Conservation (phyloP, 2,329 filamentous ascomycete species). For the Colletotrichum camelliae region DNA sequence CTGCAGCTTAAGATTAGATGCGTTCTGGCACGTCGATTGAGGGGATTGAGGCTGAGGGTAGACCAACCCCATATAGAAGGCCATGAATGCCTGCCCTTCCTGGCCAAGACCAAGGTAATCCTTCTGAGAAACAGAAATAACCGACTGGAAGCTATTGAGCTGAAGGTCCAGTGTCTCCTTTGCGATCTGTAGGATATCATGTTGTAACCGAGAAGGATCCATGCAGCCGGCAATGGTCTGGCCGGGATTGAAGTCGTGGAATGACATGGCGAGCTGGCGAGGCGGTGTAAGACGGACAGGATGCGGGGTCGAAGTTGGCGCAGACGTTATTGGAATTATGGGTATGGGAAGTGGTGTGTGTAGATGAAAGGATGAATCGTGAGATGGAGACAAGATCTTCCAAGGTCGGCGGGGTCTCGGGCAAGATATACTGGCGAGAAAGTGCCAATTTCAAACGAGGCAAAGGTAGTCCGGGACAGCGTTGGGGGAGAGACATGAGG, state of each 20-base stretch:
- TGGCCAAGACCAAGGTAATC: constrained; percentile 8
- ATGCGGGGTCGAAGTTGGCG: neutral
- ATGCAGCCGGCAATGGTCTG: constrained; percentile 8
- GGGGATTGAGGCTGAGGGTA: neutral
- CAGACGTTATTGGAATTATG: neutral
- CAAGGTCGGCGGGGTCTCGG: neutral
- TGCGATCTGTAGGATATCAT: neutral
- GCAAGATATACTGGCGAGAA: neutral
- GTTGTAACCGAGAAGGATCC: constrained; percentile 1
- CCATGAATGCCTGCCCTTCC: constrained; percentile 15
- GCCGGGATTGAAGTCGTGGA: constrained; percentile 7
- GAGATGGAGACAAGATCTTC: neutral
- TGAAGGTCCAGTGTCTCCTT: constrained; percentile 10
- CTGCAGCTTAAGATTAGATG: neutral
- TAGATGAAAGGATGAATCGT: neutral
- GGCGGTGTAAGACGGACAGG: neutral
- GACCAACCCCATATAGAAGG: constrained; percentile 9
- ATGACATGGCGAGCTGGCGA: neutral
- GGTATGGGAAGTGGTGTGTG: neutral
- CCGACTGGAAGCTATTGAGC: constrained; percentile 15
- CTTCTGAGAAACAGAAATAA: constrained; percentile 1
- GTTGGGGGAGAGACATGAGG: neutral
- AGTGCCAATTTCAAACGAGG: neutral
- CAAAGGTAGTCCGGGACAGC: neutral
- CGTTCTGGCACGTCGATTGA: neutral